These are phyloP conservation scores for Sphagnum tenellum DNA, from an alignment of 225 moss, liverwort and hornwort species.

Conservation along the genomic window DNA sequence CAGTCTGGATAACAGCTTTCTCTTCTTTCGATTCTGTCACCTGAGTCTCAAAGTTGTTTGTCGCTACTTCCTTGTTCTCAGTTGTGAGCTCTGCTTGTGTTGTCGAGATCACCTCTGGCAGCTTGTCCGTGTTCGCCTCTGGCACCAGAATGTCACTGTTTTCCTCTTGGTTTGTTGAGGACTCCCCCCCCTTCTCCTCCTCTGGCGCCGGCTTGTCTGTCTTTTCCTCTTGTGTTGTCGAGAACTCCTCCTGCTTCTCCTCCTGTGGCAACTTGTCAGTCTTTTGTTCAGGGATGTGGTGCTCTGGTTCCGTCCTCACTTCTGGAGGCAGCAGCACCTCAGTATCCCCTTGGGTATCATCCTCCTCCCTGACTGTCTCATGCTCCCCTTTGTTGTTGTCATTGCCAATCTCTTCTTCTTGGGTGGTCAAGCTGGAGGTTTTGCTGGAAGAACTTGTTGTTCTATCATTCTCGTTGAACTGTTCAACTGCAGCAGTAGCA, in stretches of 20 bases:
- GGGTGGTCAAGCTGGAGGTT: slow-evolving; percentile 1
- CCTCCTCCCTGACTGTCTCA: slow-evolving; percentile 4
- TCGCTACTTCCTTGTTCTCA: slow-evolving; percentile 33
- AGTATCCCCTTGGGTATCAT: neutral
- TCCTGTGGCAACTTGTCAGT: no score
- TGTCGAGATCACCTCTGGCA: slow-evolving; percentile 18
- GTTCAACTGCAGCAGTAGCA: neutral
- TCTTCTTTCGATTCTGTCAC: slow-evolving; percentile 68
- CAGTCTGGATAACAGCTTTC: slow-evolving; percentile 21
- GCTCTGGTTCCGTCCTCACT: slow-evolving; percentile 1
- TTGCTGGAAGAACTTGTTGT: neutral
- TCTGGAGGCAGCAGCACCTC: neutral
- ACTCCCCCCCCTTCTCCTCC: slow-evolving; percentile 8
- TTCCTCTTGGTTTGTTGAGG: slow-evolving; percentile 2
- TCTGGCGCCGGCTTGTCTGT: slow-evolving; percentile 1
- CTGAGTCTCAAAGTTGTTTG: slow-evolving; percentile 53
- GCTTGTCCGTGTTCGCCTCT: slow-evolving; percentile 2
- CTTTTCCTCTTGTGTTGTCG: neutral
- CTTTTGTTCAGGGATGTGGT: neutral
- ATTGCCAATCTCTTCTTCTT: slow-evolving; percentile 5
- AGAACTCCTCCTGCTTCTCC: neutral
- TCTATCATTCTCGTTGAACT: neutral
- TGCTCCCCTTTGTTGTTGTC: slow-evolving; percentile 2
- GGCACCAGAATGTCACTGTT: neutral
- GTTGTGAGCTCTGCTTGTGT: slow-evolving; percentile 57